phyloP scores from a whole-genome alignment of 73 alveolate species.

The Durusdinium trenchii region DNA sequence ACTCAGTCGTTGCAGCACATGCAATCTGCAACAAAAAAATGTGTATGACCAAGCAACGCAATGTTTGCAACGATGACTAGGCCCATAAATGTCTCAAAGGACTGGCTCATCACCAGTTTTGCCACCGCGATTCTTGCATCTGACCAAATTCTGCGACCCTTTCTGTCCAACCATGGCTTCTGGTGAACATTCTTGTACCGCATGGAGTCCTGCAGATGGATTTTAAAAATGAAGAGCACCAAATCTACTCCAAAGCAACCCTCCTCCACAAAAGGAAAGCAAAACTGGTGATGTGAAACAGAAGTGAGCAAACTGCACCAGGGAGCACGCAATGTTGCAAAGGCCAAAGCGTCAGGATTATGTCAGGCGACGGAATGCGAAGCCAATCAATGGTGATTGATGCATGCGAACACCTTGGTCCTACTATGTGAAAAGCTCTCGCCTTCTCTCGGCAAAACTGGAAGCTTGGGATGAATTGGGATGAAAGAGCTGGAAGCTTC shows the following conservation, averaged over 20 bases:
- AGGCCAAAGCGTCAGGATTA: not conserved
- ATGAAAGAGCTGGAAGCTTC: no score
- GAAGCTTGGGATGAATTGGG: no score
- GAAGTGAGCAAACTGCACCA: not conserved
- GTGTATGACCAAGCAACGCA: not conserved
- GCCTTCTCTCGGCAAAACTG: no score
- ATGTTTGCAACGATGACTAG: conserved; percentile 14
- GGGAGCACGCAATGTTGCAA: not conserved
- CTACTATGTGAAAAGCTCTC: no score
- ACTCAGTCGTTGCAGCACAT: no score
- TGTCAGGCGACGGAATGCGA: not conserved
- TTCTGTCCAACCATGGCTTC: conserved; percentile 57
- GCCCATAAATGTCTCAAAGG: conserved; percentile 70
- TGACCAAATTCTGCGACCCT: conserved; percentile 44
- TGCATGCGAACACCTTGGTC: no score
- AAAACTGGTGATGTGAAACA: no score
- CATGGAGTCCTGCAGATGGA: conserved; percentile 61
- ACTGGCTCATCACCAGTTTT: conserved; percentile 34
- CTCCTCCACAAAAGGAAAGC: no score
- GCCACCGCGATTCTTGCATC: conserved; percentile 6
- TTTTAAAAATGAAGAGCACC: no score
- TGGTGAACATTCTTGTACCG: conserved; percentile 35
- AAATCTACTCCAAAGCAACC: no score
- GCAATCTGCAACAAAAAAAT: no score
- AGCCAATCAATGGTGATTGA: not conserved